Evolutionary conservation across 164 flowering plant genomes (phyloP).

Genomic region (Annona squamosa): DNA sequence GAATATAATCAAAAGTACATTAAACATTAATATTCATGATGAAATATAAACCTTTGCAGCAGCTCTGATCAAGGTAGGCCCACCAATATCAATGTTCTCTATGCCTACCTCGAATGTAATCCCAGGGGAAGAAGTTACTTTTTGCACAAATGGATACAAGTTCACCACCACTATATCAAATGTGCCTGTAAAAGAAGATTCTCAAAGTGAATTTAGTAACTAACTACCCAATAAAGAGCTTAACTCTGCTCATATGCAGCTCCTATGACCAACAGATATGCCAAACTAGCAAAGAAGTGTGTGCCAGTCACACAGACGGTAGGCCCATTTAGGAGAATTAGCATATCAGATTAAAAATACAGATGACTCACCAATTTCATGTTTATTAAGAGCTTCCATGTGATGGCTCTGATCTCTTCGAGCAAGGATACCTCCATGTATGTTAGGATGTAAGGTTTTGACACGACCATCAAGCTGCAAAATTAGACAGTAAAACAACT

Average conservation of each 20-base stretch:
- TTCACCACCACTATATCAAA: slow-evolving; percentile 94
- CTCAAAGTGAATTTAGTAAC: not conserved
- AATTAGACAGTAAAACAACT: not conserved
- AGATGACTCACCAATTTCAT: slow-evolving; percentile 71
- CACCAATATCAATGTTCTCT: slow-evolving; percentile 98
- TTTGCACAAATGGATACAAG: slow-evolving; percentile 83
- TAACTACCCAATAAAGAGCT: not conserved
- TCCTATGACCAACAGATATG: not conserved
- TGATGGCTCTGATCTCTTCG: slow-evolving; percentile 81
- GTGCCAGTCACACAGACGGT: not conserved
- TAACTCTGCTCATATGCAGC: not conserved
- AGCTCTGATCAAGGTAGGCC: slow-evolving; percentile 99
- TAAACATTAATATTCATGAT: not conserved
- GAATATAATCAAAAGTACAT: not conserved
- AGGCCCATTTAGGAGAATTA: not conserved
- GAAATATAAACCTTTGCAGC: slow-evolving; percentile 62
- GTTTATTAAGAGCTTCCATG: slow-evolving; percentile 79
- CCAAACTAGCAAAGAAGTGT: not conserved
- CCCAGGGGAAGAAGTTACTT: slow-evolving; percentile 64
- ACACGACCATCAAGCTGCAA: slow-evolving; percentile 98
- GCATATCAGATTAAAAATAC: not conserved
- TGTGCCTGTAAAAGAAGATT: slow-evolving; percentile 44
- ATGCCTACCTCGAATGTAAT: slow-evolving; percentile 85
- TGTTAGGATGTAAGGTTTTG: slow-evolving; percentile 84
- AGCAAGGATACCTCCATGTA: slow-evolving; percentile 99